Evolutionary conservation across 2,329 filamentous ascomycete species (phyloP), one percentile per base, ranked within the genome.

Genomic region (Phoma sp.): DNA sequence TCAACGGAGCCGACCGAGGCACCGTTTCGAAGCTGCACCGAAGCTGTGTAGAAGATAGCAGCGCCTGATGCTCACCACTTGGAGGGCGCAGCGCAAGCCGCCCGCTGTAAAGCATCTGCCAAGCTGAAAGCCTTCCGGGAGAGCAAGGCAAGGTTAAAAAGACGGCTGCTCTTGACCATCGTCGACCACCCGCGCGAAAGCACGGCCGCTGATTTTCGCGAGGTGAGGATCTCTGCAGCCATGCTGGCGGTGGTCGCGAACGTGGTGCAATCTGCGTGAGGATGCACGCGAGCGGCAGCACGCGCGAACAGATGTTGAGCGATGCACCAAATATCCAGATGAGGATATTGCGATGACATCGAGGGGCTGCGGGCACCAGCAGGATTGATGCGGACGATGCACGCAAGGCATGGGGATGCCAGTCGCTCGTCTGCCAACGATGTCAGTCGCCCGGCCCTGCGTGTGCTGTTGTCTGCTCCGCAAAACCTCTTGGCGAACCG

Each of bases 1-100:
- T 20, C 42, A 47, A 57, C 69, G 71, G 71, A 72, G 67, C 71
- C 69, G 71, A 72, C 71, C 72, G 69, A 66, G 61, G 60, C 62
- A 60, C 62, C 59, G 64, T 58, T 61, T 52, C 50, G 62, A 64
- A 62, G 65, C 65, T 71, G 71, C 71, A 72, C 59, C 65, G 71
- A 74, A 74, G 58, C 64, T 65, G 69, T 66, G 61, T 69, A 60
- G 70, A 74, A 73, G 59, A 64, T 57, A 48, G 51, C 62, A 56
- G 59, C 59, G 67, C 65, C 66, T 65, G 66, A 47, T 56, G 63
- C 52, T 51, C 59, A 62, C 63, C 56, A 61, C 52, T 60, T 47
- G 53, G 52, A 60, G 53, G 7, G 21, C 43, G 34, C 55, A 62
- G 57, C 61, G 49, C 46, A 57, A 58, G 59, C 59, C 64, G 64